Evolutionary conservation across 2,329 filamentous ascomycete genomes (phyloP).

Genomic region (Fusarium oxysporum): DNA sequence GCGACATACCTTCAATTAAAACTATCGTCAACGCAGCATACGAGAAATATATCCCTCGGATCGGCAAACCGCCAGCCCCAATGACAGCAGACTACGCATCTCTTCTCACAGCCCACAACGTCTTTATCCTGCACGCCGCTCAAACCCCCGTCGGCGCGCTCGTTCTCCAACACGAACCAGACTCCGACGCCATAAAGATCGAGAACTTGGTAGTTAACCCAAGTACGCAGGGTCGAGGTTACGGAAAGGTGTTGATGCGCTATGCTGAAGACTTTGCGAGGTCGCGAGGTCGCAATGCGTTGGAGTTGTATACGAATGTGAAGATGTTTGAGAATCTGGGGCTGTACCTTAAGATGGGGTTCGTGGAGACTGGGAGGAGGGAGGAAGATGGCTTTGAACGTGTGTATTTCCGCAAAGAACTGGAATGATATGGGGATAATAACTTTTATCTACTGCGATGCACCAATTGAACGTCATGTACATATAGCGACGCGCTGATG

Average conservation of each 20-base stretch:
- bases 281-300: constrained; percentile 32
- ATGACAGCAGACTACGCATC: constrained; percentile 51
- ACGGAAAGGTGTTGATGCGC: constrained; percentile 48
- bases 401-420: constrained; percentile 50
- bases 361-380: constrained; percentile 46
- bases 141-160: constrained; percentile 46
- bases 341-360: constrained; percentile 49
- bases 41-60: constrained; percentile 50
- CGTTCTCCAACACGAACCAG: constrained; percentile 32
- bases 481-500: neutral
- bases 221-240: constrained; percentile 48
- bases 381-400: constrained; percentile 50
- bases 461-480: neutral
- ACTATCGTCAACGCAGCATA: constrained; percentile 48
- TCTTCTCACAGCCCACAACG: constrained; percentile 43
- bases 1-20: constrained; percentile 47
- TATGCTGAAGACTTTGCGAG: constrained; percentile 47
- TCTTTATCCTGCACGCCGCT: constrained; percentile 42
- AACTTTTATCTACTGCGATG: neutral
- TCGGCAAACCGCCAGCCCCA: constrained; percentile 51
- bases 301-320: constrained; percentile 51
- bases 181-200: constrained; percentile 34
- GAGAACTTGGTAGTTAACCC: constrained; percentile 48
- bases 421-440: constrained; percentile 44
- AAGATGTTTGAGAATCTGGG: constrained; percentile 51